Base-by-base conservation (phyloP, 208 protist genomes). In the Acanthamoeba lenticulata region DNA sequence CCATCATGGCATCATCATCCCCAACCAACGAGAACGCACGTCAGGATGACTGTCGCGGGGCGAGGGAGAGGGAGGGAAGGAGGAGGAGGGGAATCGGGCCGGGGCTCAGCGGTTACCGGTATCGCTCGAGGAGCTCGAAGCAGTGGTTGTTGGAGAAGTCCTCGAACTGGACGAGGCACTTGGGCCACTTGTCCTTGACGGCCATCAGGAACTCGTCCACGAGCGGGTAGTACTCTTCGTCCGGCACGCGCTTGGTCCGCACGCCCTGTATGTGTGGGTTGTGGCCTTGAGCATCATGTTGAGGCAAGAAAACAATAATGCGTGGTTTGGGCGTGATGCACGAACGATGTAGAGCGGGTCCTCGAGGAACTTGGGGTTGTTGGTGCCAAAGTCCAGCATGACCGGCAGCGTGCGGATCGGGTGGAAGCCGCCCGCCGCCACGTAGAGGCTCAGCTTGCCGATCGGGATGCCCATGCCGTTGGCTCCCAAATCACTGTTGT, bases 61-160 rank as follows among this genome's bases (percentile, higher is more conserved):
- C n/a, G n/a, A n/a, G n/a, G n/a, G n/a, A n/a, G n/a, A n/a, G n/a
- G n/a, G n/a, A n/a, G n/a, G n/a, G n/a, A n/a, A n/a, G n/a, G n/a
- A n/a, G n/a, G n/a, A n/a, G n/a, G n/a, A n/a, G n/a, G n/a, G n/a
- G n/a, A n/a, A n/a, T n/a, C n/a, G n/a, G n/a, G n/a, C n/a, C n/a
- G n/a, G n/a, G n/a, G n/a, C n/a, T n/a, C n/a, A n/a, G n/a, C n/a
- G n/a, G n/a, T n/a, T 27, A 62, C 24, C 83, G 44, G 96, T 99
- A 99, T 89, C 96, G 95, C 91, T 98, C 97, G 6, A 99, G 97
- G 60, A 99, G 96, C 45, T 97, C 96, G 94, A 99, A 99, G 94
- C 97, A 98, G 95, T 99, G 97, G 94, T 98, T 97, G 95, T 98
- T 99, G 88, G 96, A 97, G 95, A 99, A 99, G 97, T 99, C 99